A percentile compares a stretch with the other conserved stretches of the same genome.
Evolutionary conservation across 2,329 filamentous ascomycete species (phyloP).

Genomic region (Akanthomyces dipterigenus): DNA sequence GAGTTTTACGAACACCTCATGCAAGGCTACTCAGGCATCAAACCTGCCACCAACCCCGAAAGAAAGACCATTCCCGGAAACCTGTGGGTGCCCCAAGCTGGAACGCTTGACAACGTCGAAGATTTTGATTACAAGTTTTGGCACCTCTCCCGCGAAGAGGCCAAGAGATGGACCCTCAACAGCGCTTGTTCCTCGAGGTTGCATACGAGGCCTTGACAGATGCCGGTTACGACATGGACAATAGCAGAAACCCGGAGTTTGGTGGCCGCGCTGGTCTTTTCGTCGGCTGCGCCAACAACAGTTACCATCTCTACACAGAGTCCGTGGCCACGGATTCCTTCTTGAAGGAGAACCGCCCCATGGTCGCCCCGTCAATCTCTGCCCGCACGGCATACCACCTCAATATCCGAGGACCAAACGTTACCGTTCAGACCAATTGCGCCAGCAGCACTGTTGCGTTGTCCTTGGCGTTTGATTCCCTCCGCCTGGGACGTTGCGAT

Average conservation of each 20-base stretch:
- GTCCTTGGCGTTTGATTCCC: no score
- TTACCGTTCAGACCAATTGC: constrained; percentile 12
- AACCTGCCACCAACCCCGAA: neutral
- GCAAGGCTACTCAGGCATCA: constrained; percentile 8
- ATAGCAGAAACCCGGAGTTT: no score
- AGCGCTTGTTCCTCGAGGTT: neutral
- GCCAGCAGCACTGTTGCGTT: constrained; percentile 5
- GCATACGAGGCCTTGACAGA: neutral
- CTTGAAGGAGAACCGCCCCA: constrained; percentile 9
- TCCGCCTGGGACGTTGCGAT: constrained; percentile 10
- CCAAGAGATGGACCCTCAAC: constrained; percentile 10
- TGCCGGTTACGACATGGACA: no score
- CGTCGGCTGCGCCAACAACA: no score
- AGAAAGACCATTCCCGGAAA: constrained; percentile 12
- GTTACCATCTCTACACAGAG: constrained; percentile 7
- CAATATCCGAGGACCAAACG: constrained; percentile 10
- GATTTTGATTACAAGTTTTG: constrained; percentile 14
- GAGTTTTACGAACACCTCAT: constrained; percentile 13
- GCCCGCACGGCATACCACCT: constrained; percentile 14
- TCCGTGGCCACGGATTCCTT: constrained; percentile 11
- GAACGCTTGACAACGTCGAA: neutral
- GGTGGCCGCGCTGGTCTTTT: no score
- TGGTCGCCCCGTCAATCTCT: constrained; percentile 13
- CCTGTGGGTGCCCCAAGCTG: constrained; percentile 13
- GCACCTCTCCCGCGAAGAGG: constrained; percentile 13